Percentiles rank a stretch among this genome's conserved stretches.
Evolutionary conservation across 345 rosid genomes (phyloP).

Genomic region (Mangifera indica): DNA sequence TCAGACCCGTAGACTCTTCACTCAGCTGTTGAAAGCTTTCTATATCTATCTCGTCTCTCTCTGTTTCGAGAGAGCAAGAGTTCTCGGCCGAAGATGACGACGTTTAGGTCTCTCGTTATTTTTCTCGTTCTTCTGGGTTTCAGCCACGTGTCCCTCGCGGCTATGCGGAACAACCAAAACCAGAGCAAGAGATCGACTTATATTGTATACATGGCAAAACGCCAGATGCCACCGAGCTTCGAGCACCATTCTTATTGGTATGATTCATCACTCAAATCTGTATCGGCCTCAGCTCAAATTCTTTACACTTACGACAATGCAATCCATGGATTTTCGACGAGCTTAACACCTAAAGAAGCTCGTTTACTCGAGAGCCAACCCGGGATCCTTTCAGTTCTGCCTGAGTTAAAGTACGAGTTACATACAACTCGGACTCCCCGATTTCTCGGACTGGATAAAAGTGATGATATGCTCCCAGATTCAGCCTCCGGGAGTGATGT

Average conservation of each 20-base stretch:
- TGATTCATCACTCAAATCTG: slow-evolving; percentile 63
- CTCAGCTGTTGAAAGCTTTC: no score
- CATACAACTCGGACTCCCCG: slow-evolving; percentile 64
- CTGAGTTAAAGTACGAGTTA: slow-evolving; percentile 49
- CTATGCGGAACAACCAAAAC: neutral
- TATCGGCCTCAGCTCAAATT: slow-evolving; percentile 49
- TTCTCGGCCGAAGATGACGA: slow-evolving; percentile 15
- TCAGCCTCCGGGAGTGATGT: slow-evolving; percentile 34
- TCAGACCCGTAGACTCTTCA: no score
- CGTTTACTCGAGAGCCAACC: slow-evolving; percentile 39
- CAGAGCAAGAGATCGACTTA: slow-evolving; percentile 44
- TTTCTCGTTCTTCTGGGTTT: slow-evolving; percentile 35
- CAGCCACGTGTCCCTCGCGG: slow-evolving; percentile 34
- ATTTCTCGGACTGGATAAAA: slow-evolving; percentile 52
- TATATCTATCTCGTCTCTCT: slow-evolving; percentile 7
- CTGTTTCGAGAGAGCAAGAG: neutral
- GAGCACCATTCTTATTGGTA: slow-evolving; percentile 78
- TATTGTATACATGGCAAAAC: slow-evolving; percentile 81
- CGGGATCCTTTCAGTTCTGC: slow-evolving; percentile 47
- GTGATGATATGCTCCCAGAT: slow-evolving; percentile 33
- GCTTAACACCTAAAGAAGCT: slow-evolving; percentile 45
- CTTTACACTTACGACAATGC: slow-evolving; percentile 57
- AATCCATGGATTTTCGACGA: slow-evolving; percentile 58
- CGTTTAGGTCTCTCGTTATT: neutral
- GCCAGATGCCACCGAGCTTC: slow-evolving; percentile 65